These are phyloP conservation scores for Quercus tomentella DNA, from an alignment of 331 rosid genomes.

Conservation along the genomic window DNA sequence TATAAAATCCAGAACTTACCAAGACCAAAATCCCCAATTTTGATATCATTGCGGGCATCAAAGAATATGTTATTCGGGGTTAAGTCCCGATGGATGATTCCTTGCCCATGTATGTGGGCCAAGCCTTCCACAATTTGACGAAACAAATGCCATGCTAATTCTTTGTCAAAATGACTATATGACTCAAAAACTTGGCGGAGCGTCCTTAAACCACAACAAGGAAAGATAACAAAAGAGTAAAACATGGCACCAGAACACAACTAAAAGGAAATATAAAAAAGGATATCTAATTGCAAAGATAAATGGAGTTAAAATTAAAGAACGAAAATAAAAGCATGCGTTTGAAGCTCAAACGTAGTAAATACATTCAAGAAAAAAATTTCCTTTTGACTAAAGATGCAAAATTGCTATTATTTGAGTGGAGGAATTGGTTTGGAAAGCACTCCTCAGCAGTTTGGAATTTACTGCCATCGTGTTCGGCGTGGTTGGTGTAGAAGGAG, in stretches of 20 bases:
- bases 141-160: conserved; percentile 75
- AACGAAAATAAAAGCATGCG: neutral
- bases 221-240: conserved; percentile 12
- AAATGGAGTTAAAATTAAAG: neutral
- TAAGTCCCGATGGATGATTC: conserved; percentile 96
- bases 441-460: no score
- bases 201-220: conserved; percentile 54
- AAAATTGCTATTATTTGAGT: neutral
- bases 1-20: conserved; percentile 54
- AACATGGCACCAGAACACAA: neutral
- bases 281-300: neutral
- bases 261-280: neutral
- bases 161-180: conserved; percentile 74
- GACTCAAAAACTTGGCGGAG: conserved; percentile 81
- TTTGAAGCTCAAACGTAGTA: neutral
- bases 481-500: no score
- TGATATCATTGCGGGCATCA: conserved; percentile 94
- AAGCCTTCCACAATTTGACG: conserved; percentile 99
- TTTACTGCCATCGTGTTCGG: no score
- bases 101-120: conserved; percentile 96
- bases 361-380: neutral
- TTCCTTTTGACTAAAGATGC: neutral
- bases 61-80: conserved; percentile 93
- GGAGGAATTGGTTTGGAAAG: no score
- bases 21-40: conserved; percentile 98